Evolutionary conservation across 1,284 basidiomycete genomes (phyloP), one percentile per base, ranked within the genome.

Genomic region (Kwoniella shivajii): DNA sequence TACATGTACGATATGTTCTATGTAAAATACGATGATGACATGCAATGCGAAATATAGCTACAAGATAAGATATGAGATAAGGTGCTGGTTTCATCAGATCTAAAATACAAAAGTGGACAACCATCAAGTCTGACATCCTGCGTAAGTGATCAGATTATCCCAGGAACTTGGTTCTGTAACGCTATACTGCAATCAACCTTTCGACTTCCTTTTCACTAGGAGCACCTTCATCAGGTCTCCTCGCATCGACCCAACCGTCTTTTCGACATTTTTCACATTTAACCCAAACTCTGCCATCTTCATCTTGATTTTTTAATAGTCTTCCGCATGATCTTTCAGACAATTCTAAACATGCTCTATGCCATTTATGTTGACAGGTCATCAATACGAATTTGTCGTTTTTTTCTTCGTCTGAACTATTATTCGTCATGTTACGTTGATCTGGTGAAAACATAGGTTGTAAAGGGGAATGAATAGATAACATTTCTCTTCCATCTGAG

Each of bases 201-300:
- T 55, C 54, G 13, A 50, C 46, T 33, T 50, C 47, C 33, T 30
- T 45, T 43, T 50, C 54, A 20, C 54, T 48, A 31, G 45, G 31
- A 14, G 47, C 54, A 37, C 30, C 51, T 9, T 46, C 51, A 24
- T 53, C 51, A 5, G n/a, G 5, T 4, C 7, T 26, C 31, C 24
- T 29, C 27, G 20, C 6, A 13, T 22, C 18, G 6, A 56, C 49
- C 73, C 73, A 73, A 0, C 72, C 72, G 24, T 73, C 70, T 56
- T 71, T 72, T 59, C 69, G 64, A 60, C 73, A 74, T n/a, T 51
- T 62, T 29, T 63, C 67, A 57, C 73, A 74, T 39, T 63, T 63
- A 31, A 73, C 67, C 67, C 68, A 71, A 36, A 67, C 53, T 38
- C 65, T 62, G 18, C 63, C 67, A 16, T 65, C 59, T n/a, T 57